Conservation (phyloP, 2,329 filamentous ascomycete genomes). For the Botrytis sinoallii region DNA sequence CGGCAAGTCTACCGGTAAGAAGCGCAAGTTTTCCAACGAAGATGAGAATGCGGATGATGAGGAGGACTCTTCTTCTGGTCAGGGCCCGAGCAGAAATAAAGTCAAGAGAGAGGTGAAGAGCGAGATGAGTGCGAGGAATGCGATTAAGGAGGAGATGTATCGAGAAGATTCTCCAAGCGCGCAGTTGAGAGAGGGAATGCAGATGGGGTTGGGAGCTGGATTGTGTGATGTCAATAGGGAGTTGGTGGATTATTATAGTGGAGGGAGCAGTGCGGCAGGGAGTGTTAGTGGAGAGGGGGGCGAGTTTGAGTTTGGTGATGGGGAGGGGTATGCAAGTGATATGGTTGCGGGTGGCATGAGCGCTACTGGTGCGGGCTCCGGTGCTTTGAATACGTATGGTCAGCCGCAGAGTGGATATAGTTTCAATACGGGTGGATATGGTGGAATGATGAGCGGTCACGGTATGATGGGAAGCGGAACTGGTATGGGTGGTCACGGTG, state of each 20-base stretch:
- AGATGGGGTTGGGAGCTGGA: neutral
- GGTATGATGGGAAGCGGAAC: conserved; percentile 1
- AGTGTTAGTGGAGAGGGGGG: neutral
- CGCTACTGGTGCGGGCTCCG: neutral
- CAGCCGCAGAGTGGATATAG: neutral
- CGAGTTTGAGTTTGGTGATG: neutral
- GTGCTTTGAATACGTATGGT: neutral
- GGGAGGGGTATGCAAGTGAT: neutral
- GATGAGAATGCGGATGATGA: conserved; percentile 29
- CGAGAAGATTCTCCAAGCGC: neutral
- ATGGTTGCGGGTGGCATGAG: too few relatives aligned
- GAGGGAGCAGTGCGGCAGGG: neutral
- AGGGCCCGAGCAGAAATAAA: conserved; percentile 19
- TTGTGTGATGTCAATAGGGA: conserved; percentile 9
- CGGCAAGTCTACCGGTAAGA: conserved; percentile 22
- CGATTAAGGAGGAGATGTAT: neutral
- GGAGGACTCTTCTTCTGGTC: conserved; percentile 15
- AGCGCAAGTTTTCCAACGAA: conserved; percentile 30
- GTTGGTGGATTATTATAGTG: neutral
- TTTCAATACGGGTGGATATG: neutral
- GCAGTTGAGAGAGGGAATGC: neutral
- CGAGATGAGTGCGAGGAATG: neutral
- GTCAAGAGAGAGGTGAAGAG: conserved; percentile 1
- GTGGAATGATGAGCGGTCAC: neutral
- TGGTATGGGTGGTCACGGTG: neutral